Percentiles rank a stretch among this genome's conserved stretches.
These are phyloP conservation scores for Chlamydomonas sp. DNA, from an alignment of 139 green algal species.

Conservation along the genomic window DNA sequence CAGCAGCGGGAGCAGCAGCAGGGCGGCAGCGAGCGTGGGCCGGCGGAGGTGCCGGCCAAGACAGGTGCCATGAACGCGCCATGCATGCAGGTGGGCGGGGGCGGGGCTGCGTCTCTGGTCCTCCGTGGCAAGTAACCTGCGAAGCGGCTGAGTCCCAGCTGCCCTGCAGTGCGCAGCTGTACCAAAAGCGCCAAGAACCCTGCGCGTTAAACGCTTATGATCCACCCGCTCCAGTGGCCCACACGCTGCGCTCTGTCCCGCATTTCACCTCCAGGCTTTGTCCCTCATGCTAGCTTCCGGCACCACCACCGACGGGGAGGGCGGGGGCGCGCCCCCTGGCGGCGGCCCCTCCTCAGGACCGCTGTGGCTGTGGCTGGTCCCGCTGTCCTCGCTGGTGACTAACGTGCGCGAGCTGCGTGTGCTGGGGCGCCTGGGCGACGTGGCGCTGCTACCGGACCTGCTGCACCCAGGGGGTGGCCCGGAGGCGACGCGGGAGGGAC, in stretches of 20 bases:
- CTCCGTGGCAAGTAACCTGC: too few species aligned
- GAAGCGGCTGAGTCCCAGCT: too few species aligned
- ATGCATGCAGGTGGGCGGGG: too few species aligned
- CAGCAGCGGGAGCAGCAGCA: background rate
- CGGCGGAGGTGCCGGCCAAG: background rate
- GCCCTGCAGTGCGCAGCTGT: too few species aligned
- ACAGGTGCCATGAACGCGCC: background rate
- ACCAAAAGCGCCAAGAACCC: too few species aligned
- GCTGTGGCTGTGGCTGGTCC: conserved; percentile 24
- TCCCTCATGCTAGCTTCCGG: conserved; percentile 1
- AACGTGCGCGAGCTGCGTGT: conserved; percentile 35
- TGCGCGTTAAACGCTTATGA: too few species aligned
- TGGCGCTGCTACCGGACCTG: conserved; percentile 27
- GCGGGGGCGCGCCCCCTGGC: too few species aligned
- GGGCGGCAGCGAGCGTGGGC: conserved; percentile 7
- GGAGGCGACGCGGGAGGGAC: too few species aligned
- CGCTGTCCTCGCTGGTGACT: conserved; percentile 13
- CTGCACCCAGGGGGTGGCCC: conserved; percentile 3
- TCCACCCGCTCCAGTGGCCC: too few species aligned
- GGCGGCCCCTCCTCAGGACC: background rate
- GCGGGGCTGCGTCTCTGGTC: too few species aligned
- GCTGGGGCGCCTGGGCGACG: conserved; percentile 20
- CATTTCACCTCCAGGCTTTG: background rate
- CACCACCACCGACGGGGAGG: conserved; percentile 2
- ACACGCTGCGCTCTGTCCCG: too few species aligned